Evolutionary conservation across 2,329 filamentous ascomycete genomes (phyloP).

Genomic region (Fusarium tricinctum): DNA sequence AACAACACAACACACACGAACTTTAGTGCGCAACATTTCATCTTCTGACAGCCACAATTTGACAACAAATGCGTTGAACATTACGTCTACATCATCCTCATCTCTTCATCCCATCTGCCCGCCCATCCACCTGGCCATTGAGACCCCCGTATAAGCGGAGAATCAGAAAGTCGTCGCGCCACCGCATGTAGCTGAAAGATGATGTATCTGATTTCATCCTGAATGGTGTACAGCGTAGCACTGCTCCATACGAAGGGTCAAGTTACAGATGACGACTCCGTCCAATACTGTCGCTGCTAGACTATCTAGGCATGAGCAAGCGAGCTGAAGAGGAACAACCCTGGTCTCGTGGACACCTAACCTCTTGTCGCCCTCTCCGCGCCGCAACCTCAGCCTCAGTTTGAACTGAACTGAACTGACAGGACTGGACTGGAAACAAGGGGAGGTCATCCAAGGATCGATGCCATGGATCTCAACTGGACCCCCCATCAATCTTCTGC

Average conservation of each 20-base stretch:
- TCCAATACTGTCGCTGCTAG: slow-evolving; percentile 10
- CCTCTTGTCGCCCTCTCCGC: neutral
- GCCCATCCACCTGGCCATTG: slow-evolving; percentile 4
- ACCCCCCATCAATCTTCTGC: slow-evolving; percentile 23
- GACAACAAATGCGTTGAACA: neutral
- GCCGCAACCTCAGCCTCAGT: slow-evolving; percentile 26
- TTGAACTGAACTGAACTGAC: slow-evolving; percentile 20
- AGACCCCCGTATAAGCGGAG: slow-evolving; percentile 18
- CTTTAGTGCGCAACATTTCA: slow-evolving; percentile 12
- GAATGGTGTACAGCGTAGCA: slow-evolving; percentile 7
- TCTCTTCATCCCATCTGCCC: slow-evolving; percentile 25
- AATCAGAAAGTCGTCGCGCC: slow-evolving; percentile 11
- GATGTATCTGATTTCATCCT: slow-evolving; percentile 34
- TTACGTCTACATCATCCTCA: slow-evolving; percentile 11
- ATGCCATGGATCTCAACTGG: slow-evolving; percentile 28
- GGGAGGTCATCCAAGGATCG: slow-evolving; percentile 25
- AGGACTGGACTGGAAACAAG: slow-evolving; percentile 13
- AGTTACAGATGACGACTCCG: slow-evolving; percentile 23
- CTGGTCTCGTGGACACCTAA: slow-evolving; percentile 6
- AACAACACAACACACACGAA: slow-evolving; percentile 10
- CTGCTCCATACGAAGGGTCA: slow-evolving; percentile 7
- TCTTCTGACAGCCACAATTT: slow-evolving; percentile 2
- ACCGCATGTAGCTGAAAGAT: slow-evolving; percentile 31
- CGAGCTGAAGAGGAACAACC: slow-evolving; percentile 26
- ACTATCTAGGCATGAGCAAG: slow-evolving; percentile 7